A percentile compares a stretch with the other conserved stretches of the same genome.
Conservation (phyloP, 352 stramenopile genomes). For the Phytophthora fragariae region DNA sequence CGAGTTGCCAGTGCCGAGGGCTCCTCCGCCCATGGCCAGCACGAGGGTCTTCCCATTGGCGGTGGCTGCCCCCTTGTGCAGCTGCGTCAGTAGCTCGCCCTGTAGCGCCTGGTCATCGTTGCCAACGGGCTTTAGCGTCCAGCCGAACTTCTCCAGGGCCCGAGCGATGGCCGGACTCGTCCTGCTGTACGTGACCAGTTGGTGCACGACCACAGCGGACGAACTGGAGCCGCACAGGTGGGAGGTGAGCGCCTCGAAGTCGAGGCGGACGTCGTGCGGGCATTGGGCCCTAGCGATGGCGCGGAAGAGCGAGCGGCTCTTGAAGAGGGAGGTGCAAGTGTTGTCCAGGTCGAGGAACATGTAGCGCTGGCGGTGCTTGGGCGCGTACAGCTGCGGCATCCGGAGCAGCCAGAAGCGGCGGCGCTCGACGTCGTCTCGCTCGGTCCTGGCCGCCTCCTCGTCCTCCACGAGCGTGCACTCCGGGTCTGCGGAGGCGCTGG, state of each 20-base stretch:
- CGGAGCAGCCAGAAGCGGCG: constrained; percentile 22
- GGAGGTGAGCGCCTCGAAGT: constrained; percentile 27
- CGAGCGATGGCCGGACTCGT: constrained; percentile 22
- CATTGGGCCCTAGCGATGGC: constrained; percentile 8
- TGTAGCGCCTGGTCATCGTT: constrained; percentile 24
- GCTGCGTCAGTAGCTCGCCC: constrained; percentile 19
- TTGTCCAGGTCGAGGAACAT: constrained; percentile 35
- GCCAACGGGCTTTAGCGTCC: constrained; percentile 8
- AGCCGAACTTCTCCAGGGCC: constrained; percentile 24
- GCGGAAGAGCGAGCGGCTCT: constrained; percentile 23
- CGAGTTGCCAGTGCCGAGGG: constrained; percentile 9
- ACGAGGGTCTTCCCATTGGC: constrained; percentile 33
- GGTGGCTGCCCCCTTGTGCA: constrained; percentile 19
- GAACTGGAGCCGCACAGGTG: constrained; percentile 18
- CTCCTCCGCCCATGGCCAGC: constrained; percentile 22
- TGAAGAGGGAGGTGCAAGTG: constrained; percentile 13
- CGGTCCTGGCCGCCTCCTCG: constrained; percentile 13
- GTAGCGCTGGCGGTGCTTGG: constrained; percentile 27
- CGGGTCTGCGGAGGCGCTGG: neutral
- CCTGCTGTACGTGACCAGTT: constrained; percentile 24
- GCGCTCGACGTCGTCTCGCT: constrained; percentile 28
- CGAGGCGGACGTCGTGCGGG: constrained; percentile 24
- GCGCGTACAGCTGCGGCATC: constrained; percentile 22
- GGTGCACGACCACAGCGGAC: constrained; percentile 14
- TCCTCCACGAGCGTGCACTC: neutral